A percentile compares a stretch with the other conserved stretches of the same genome.
Conservation (phyloP, 306 rosid genomes). For the Citrullus mucosospermus region DNA sequence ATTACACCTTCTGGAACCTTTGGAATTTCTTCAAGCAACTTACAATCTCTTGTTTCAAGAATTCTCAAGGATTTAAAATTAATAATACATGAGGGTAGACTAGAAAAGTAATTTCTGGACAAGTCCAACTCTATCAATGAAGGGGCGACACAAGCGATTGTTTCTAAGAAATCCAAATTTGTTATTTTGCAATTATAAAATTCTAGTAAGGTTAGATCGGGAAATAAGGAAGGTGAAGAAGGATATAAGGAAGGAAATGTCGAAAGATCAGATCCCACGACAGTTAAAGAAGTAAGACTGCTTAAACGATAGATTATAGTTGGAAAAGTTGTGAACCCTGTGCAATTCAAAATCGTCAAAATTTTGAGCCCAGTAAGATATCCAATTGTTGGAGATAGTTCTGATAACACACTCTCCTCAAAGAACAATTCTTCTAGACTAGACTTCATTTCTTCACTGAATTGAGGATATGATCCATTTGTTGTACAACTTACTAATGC, state of each 20-base stretch:
- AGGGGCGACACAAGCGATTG: not conserved
- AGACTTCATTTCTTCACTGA: not conserved
- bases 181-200: not conserved
- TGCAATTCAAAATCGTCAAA: not conserved
- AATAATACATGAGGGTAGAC: not conserved
- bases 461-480: not conserved
- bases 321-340: not conserved
- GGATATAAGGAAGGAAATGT: not conserved
- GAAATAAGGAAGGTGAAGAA: not conserved
- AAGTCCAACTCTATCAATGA: not conserved
- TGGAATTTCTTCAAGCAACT: not conserved
- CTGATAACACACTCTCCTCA: no score
- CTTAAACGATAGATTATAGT: not conserved
- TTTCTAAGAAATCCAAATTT: not conserved
- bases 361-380: not conserved
- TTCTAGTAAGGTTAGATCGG: not conserved
- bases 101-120: not conserved
- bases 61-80: not conserved
- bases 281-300: not conserved
- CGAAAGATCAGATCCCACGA: fast-evolving
- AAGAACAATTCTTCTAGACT: not conserved
- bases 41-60: not conserved
- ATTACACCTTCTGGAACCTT: not conserved
- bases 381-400: not conserved
- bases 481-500: fast-evolving